Conservation (phyloP, 805 yeast genomes). For the Candida insectalens region DNA sequence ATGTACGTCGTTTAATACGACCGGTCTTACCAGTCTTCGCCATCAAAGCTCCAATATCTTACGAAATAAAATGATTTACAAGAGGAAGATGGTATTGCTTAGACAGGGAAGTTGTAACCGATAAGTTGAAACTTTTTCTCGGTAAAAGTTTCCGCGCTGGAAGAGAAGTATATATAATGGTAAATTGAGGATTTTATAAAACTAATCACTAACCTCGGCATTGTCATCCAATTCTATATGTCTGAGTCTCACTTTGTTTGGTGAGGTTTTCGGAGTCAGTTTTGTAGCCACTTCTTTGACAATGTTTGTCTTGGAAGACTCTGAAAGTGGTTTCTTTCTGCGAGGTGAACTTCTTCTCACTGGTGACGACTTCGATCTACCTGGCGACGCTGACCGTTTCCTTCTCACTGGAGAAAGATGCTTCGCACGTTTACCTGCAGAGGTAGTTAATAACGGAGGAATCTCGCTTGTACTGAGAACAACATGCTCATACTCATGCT, state of each 20-base stretch:
- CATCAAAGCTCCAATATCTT: too few species aligned
- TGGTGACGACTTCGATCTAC: not conserved
- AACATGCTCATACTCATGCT: too few species aligned
- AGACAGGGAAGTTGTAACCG: not conserved
- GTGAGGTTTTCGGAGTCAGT: slow-evolving; percentile 9
- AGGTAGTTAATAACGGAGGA: not conserved
- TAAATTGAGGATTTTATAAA: too few species aligned
- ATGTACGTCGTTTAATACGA: slow-evolving; percentile 19
- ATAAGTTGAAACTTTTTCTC: not conserved
- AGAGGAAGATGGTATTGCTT: too few species aligned
- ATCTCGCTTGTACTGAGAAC: not conserved
- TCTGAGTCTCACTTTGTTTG: slow-evolving; percentile 8
- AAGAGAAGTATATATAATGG: too few species aligned
- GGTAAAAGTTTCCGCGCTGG: not conserved
- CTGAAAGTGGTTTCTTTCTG: slow-evolving; percentile 3
- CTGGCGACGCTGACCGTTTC: not conserved
- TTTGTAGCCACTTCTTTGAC: slow-evolving; percentile 4
- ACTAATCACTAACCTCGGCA: slow-evolving; percentile 1
- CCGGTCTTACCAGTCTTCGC: not conserved
- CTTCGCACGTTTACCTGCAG: not conserved
- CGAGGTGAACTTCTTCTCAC: not conserved
- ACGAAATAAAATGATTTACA: too few species aligned
- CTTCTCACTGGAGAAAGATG: not conserved
- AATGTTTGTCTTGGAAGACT: slow-evolving; percentile 4
- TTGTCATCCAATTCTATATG: slow-evolving; percentile 5